A percentile compares a stretch with the other conserved stretches of the same genome.
Evolutionary conservation across 2,329 filamentous ascomycete species (phyloP).

Genomic region (Anisogramma anomala): DNA sequence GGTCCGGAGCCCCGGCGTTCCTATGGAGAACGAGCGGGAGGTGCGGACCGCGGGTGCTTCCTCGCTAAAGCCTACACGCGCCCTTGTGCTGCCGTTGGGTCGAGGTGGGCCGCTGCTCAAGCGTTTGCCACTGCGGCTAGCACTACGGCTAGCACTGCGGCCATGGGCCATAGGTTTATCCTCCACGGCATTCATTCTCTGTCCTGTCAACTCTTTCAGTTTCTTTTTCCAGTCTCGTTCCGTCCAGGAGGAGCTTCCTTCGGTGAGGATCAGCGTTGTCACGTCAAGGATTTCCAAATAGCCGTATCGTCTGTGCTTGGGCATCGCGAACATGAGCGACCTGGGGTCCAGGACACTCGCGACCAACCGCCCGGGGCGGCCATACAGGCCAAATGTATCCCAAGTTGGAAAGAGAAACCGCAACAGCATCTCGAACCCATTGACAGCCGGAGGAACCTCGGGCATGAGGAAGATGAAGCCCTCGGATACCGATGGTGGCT

Average conservation of each 20-base stretch:
- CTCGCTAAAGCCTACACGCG: slow-evolving; percentile 48
- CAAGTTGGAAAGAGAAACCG: slow-evolving; percentile 87
- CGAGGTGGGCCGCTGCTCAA: slow-evolving; percentile 37
- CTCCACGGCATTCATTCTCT: slow-evolving; percentile 57
- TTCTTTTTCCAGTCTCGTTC: slow-evolving; percentile 84
- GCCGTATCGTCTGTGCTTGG: slow-evolving; percentile 73
- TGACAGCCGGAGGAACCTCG: slow-evolving; percentile 80
- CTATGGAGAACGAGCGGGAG: slow-evolving; percentile 40
- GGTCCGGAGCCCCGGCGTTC: slow-evolving; percentile 28
- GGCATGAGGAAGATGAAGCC: slow-evolving; percentile 98
- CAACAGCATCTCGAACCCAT: slow-evolving; percentile 90
- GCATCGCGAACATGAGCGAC: slow-evolving; percentile 97
- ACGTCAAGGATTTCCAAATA: slow-evolving; percentile 88
- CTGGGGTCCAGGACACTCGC: slow-evolving; percentile 78
- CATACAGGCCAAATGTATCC: slow-evolving; percentile 86
- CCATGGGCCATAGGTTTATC: slow-evolving; percentile 35
- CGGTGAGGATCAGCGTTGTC: slow-evolving; percentile 62
- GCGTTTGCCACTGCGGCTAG: slow-evolving; percentile 46
- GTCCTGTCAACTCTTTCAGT: slow-evolving; percentile 77
- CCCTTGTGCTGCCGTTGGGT: slow-evolving; percentile 23
- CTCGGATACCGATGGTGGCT: slow-evolving; percentile 66
- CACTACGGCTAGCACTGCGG: slow-evolving; percentile 41
- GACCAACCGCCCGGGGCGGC: slow-evolving; percentile 73
- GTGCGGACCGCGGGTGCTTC: slow-evolving; percentile 38
- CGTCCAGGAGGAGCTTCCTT: slow-evolving; percentile 65